These are phyloP conservation scores for Rhinocladiella similis DNA, from an alignment of 2,329 filamentous ascomycete species.

Conservation along the genomic window DNA sequence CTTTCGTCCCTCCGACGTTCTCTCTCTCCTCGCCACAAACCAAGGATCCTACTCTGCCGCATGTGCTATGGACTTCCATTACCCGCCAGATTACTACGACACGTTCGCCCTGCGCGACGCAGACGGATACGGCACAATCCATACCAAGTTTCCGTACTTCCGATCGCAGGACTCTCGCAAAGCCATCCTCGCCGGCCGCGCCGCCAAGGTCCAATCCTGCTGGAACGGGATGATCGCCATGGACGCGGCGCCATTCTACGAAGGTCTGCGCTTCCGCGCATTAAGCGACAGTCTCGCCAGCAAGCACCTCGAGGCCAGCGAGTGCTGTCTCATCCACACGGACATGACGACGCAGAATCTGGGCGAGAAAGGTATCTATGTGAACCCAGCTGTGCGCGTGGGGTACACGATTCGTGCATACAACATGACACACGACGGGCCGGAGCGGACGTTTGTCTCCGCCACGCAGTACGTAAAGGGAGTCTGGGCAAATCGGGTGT, in stretches of 20 bases:
- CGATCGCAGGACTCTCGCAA: constrained; percentile 47
- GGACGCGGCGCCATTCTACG: constrained; percentile 58
- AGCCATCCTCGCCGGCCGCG: constrained; percentile 53
- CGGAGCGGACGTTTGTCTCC: constrained; percentile 47
- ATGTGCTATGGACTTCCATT: constrained; percentile 69
- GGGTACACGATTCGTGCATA: constrained; percentile 38
- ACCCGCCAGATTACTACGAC: constrained; percentile 69
- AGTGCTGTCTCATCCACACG: constrained; percentile 66
- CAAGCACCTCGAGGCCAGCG: constrained; percentile 65
- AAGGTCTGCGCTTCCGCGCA: constrained; percentile 61
- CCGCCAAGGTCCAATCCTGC: constrained; percentile 63
- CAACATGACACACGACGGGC: constrained; percentile 38
- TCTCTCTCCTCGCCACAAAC: constrained; percentile 60
- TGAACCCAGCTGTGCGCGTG: constrained; percentile 43
- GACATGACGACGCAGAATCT: constrained; percentile 37
- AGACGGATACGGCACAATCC: constrained; percentile 62
- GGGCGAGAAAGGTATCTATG: constrained; percentile 34
- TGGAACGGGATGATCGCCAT: constrained; percentile 62
- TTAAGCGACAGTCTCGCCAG: constrained; percentile 61
- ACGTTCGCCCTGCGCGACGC: constrained; percentile 70
- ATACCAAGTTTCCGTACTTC: constrained; percentile 70
- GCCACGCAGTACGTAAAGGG: constrained; percentile 52
- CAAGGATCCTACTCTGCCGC: constrained; percentile 62
- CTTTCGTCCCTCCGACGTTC: constrained; percentile 54
- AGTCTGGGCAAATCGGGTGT: constrained; percentile 61